Evolutionary conservation across 2,329 filamentous ascomycete species (phyloP), one percentile per base, ranked within the genome.

Genomic region (Paramyrothecium roridum): DNA sequence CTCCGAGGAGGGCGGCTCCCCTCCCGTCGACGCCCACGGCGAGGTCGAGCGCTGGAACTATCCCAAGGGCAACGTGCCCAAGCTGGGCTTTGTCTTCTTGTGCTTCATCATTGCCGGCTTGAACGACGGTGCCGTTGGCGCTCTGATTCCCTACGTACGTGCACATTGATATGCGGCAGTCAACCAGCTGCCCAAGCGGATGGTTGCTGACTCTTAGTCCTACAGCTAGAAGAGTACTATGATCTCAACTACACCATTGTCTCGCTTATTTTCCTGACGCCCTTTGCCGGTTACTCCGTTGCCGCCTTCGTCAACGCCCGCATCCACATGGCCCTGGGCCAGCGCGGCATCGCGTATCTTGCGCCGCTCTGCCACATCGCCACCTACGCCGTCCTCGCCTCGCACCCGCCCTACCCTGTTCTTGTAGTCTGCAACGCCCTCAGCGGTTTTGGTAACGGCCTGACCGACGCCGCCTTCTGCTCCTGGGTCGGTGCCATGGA

Each of bases 361-460:
- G 84, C 80, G 0, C 84, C 87, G 0, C 63, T 76, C 3, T 84
- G 82, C 59, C 86, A 89, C 65, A 65, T 88, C 16, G 63, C 84
- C 34, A 80, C 86, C 1, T 90, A 87, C 62, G 70, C 82, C 45
- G 75, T 86, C 33, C 76, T 87, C 19, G 76, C 80, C 2, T 66
- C 82, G 0, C 87, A 89, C 61, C 87, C 86, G 0, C 85, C 85
- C 0, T 89, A 83, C 57, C 84, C 85, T 0, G 83, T 83, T 0
- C 73, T 90, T 0, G 81, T 88, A 2, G 69, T 88, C 3, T 77
- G 82, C 48, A 87, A 86, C 64, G 80, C 82, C 47, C 67, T 90
- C 13, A 82, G 83, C 8, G 87, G 87, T 0, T 84, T 89, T 46
- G 87, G 86, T 0, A 89, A 88, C 60, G 87, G 87, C 0, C 66